A percentile compares a stretch with the other conserved stretches of the same genome.
These are phyloP conservation scores for Peterozyma xylosa DNA, from an alignment of 805 yeast species.

Conservation along the genomic window DNA sequence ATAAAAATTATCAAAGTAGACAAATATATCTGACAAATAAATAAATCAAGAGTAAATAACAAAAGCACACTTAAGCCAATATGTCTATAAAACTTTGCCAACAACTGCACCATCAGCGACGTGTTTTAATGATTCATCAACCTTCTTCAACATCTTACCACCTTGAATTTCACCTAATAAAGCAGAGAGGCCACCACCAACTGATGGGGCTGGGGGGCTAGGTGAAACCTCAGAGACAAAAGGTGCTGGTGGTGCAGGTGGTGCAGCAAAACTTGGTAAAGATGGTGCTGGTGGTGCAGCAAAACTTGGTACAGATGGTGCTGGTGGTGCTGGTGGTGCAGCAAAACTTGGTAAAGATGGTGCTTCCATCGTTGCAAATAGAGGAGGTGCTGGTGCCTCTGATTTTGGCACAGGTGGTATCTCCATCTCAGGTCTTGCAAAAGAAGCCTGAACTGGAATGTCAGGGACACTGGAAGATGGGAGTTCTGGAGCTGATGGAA, in stretches of 20 bases:
- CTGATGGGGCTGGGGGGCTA: conserved; percentile 21
- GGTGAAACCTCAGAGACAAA: conserved; percentile 25
- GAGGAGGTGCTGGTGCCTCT: conserved; percentile 23
- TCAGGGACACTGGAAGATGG: conserved; percentile 1
- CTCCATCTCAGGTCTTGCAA: conserved; percentile 11
- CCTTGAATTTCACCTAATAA: conserved; percentile 49
- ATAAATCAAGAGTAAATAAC: conserved; percentile 10
- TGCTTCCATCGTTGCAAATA: conserved; percentile 21
- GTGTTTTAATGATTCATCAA: conserved; percentile 38
- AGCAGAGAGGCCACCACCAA: conserved; percentile 33
- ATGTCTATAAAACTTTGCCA: conserved; percentile 38
- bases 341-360: conserved; percentile 21
- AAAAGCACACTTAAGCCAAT: not conserved
- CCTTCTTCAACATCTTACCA: conserved; percentile 45
- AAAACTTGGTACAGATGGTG: conserved; percentile 21
- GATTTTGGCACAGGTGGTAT: conserved; percentile 17
- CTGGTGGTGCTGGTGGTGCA: conserved; percentile 24
- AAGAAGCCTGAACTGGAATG: not conserved
- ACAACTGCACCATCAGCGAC: conserved; percentile 37
- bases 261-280: conserved; percentile 26
- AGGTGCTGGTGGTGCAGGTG: conserved; percentile 24
- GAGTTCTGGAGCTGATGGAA: conserved; percentile 12
- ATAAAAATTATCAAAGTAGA: no score
- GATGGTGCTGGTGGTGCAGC: conserved; percentile 37
- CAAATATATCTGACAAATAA: no score